Base-by-base conservation (phyloP, 306 rosid genomes). In the Prosopis cineraria region DNA sequence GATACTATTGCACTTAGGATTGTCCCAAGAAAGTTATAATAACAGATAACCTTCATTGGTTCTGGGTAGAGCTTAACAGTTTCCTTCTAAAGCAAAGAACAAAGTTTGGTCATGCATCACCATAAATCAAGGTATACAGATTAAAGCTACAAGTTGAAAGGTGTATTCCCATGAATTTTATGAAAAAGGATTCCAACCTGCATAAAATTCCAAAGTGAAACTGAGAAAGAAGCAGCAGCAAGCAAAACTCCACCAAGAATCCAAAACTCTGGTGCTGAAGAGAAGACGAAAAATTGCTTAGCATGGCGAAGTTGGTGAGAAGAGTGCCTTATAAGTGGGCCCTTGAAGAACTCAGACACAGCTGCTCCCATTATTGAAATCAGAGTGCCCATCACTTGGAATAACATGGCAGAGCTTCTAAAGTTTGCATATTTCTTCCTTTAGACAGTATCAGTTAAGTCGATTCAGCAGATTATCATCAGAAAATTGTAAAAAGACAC, bases 231-330 rank as follows among this genome's bases (percentile, higher is more conserved):
- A 72, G 97, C 80, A 50, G 86, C 73, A 78, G 83, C 91, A 56
- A 90, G 85, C 62, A 91, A 79, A 79, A 85, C 40, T 55, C 98
- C 98, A 78, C 96, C 97, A 47, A 89, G 81, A 81, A 78, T 45
- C 97, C 97, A 94, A 67, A 84, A 86, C 14, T 91, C 96, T 1
- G 91, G 87, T 11, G 81, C 64, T 50, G 93, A 84, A 24, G 94
- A 86, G 88, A 89, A 89, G 25, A 89, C 71, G 19, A 89, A 71
- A 66, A 79, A 77, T 72, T 79, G 84, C 33, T 85, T 84, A 44
- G 76, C 63, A 50, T 58, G 70, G 43, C 59, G 68, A 69, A 87
- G 85, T 58, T 79, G 12, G 75, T 75, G 88, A 36, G 93, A 83
- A 56, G 92, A 84, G 22, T 72, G 83, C 68, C 87, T 72, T 40